Evolutionary conservation across 1,284 basidiomycete species (phyloP), one percentile per base, ranked within the genome.

Genomic region (Pisolithus thermaeus): DNA sequence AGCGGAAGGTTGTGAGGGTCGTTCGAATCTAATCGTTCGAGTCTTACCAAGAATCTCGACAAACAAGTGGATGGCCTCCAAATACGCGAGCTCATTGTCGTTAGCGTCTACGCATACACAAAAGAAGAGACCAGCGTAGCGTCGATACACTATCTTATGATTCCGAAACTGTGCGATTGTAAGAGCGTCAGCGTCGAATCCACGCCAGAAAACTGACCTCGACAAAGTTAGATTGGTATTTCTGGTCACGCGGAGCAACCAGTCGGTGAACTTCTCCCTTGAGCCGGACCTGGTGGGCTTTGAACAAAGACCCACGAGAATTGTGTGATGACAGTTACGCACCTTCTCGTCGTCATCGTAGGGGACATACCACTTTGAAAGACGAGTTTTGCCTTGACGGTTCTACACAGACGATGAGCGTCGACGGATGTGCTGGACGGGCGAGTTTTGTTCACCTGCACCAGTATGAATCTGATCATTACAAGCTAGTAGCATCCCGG

Each of bases 181-280:
- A 43, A 49, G 52, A 47, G 4, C 35, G 46, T 16, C 18, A 9
- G 40, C 2, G 14, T 8, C 35, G 7, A 28, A 39, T 48, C 37
- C 27, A 22, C 22, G 51, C 44, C 23, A n/a, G 40, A 9, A 27
- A 5, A 60, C 83, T 51, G 58, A 96, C 95, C 81, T 99, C 96
- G 47, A 98, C 95, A 66, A 99, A 99, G 71, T 99, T 99, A 52
- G 92, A 96, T 70, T 99, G 97, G 60, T 97, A 96, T 70, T 97
- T 97, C 75, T 97, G 95, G 70, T 99, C 96, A 57, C 96, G 73
- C n/a, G 95, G 93, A 0, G 96, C 96, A 18, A 99, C 90, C 55
- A 98, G 70, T 40, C 96, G 79, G 67, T 98, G 96, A 1, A 99
- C 95, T 69, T 99, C 96, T 22, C 94, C 95, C 37, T 94, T 80